Conservation (phyloP, 2,329 filamentous ascomycete genomes). For the Penicillium sp. region DNA sequence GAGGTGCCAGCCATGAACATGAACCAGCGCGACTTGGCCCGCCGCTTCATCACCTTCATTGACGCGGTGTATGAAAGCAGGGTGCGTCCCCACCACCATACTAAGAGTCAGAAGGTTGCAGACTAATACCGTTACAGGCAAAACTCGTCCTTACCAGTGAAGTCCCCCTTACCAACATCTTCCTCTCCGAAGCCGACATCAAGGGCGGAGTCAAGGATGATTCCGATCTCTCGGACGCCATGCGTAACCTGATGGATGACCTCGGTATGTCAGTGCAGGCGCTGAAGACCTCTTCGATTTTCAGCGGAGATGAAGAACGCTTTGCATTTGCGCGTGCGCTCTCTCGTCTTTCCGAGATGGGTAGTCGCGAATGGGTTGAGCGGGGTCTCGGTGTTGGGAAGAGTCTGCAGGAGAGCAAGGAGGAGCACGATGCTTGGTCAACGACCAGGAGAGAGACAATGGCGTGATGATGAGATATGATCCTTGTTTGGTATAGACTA, state of each 20-base stretch:
- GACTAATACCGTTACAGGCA: constrained; percentile 51
- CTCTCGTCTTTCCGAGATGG: constrained; percentile 84
- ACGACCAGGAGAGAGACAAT: constrained; percentile 47
- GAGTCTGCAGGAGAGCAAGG: constrained; percentile 41
- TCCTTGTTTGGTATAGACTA: not conserved
- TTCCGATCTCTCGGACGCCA: constrained; percentile 59
- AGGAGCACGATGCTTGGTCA: constrained; percentile 47
- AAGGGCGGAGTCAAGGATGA: constrained; percentile 53
- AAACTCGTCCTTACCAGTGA: constrained; percentile 91
- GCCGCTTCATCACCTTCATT: constrained; percentile 95
- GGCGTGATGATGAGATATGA: constrained; percentile 49
- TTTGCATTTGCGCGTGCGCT: constrained; percentile 93
- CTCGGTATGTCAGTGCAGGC: constrained; percentile 77
- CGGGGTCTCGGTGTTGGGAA: constrained; percentile 56
- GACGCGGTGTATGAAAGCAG: constrained; percentile 85
- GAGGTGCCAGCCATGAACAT: constrained; percentile 90
- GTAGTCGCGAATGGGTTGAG: constrained; percentile 91
- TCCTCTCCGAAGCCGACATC: constrained; percentile 69
- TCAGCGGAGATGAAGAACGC: constrained; percentile 90
- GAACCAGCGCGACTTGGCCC: constrained; percentile 76
- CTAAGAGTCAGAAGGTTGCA: too few species aligned
- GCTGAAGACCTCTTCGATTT: constrained; percentile 79
- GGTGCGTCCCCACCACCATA: constrained; percentile 35
- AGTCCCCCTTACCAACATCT: constrained; percentile 78
- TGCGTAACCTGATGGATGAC: constrained; percentile 82